Evolutionary conservation across 139 green algal species (phyloP), one percentile per base, ranked within the genome.

Genomic region (Deuterostichococcus epilithicus): DNA sequence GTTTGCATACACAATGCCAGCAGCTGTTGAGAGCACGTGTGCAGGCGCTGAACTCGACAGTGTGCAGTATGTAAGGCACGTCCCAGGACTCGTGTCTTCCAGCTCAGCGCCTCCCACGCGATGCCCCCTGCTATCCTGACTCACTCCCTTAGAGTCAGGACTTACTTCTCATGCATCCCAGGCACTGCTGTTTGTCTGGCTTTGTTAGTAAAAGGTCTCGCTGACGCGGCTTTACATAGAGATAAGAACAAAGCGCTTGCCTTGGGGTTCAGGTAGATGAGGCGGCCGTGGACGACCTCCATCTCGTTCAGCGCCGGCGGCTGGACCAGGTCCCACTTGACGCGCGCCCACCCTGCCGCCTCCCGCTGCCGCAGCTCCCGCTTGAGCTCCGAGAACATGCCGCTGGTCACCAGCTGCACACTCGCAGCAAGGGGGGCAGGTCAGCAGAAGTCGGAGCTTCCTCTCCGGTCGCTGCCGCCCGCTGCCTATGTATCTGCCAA

Each of bases 261-360:
- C 82, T 88, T 89, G 18, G 84, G 83, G 28, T 88, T 78, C 2
- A 75, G 32, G 39, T 76, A 70, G 33, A 89, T 85, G 10, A 89
- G 68, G 33, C 85, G 80, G 15, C 73, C 85, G 20, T 89, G 85
- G 25, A 90, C 72, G 4, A 84, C 63, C 28, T 82, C 65, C 68
- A 86, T 15, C 37, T 86, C 32, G 5, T 75, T 71, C 23, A 78
- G 67, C 1, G 28, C 5, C 5, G 71, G 73, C 36, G 68, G 39
- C 34, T 77, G 37, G 2, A 35, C 35, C 39, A 90, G 52, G 3
- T 45, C 77, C 85, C 85, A 90, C 25, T 76, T 39, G 68, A 90
- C 84, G 25, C 78, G 58, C 4, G 69, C 39, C 85, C 85, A 90
- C 20, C 78, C 81, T 22, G 75, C 84, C 3, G 85, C 81, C 73